A percentile compares a stretch with the other conserved stretches of the same genome.
phyloP scores from a whole-genome alignment of 208 protist species.

The Trypanosoma congolense region DNA sequence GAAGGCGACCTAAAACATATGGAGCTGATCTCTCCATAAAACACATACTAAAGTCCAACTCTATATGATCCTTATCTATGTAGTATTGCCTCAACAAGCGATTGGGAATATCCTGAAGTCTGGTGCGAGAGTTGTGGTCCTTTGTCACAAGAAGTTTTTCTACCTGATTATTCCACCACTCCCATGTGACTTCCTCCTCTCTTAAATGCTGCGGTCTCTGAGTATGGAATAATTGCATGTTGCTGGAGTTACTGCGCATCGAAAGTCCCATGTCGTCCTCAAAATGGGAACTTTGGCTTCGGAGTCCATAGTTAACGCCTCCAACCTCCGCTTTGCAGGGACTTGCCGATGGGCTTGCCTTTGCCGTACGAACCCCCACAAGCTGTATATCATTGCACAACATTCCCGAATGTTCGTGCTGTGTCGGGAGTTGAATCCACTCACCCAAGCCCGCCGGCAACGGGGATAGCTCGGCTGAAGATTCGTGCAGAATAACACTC shows the following conservation, averaged over 20 bases:
- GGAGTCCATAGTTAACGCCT: neutral
- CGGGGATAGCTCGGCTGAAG: too few relatives aligned
- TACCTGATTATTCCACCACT: slow-evolving; percentile 75
- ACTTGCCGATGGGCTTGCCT: too few relatives aligned
- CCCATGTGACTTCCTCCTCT: slow-evolving; percentile 41
- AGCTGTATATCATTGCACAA: too few relatives aligned
- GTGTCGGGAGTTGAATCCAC: too few relatives aligned
- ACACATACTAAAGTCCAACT: slow-evolving; percentile 68
- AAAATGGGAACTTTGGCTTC: neutral
- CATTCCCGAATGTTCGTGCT: too few relatives aligned
- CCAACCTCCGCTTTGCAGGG: too few relatives aligned
- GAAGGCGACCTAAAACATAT: slow-evolving; percentile 56
- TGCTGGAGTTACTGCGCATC: slow-evolving; percentile 26
- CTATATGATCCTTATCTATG: slow-evolving; percentile 44
- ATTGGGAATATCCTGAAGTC: slow-evolving; percentile 59
- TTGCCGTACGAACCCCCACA: too few relatives aligned
- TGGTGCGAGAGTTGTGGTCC: slow-evolving; percentile 40
- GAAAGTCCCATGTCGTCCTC: neutral
- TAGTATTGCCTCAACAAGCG: slow-evolving; percentile 52
- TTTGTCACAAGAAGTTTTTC: slow-evolving; percentile 56
- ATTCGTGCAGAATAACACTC: too few relatives aligned
- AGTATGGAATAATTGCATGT: slow-evolving; percentile 64
- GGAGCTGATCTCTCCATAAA: slow-evolving; percentile 78
- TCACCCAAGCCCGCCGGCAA: too few relatives aligned
- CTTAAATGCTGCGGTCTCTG: slow-evolving; percentile 24